phyloP scores from a whole-genome alignment of 2,329 filamentous ascomycete genomes.

The Neophaeococcomyces aloes region DNA sequence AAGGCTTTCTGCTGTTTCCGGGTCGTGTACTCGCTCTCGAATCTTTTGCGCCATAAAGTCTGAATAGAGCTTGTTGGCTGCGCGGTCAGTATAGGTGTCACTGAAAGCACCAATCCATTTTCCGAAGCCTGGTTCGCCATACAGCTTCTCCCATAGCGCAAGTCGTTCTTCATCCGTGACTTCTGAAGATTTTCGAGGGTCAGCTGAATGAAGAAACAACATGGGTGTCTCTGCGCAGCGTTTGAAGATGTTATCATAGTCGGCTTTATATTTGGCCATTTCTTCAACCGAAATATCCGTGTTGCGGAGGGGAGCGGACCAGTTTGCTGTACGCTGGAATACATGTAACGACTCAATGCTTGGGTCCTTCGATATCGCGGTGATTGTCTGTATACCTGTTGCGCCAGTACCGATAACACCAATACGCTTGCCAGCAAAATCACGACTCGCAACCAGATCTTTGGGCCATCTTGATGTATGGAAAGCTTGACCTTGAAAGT shows the following conservation, averaged over 20 bases:
- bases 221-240: slow-evolving; percentile 6
- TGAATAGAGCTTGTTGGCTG: slow-evolving; percentile 44
- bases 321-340: slow-evolving; percentile 34
- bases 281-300: slow-evolving; percentile 24
- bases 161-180: slow-evolving; percentile 24
- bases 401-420: slow-evolving; percentile 38
- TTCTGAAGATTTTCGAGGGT: slow-evolving; percentile 17
- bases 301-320: slow-evolving; percentile 21
- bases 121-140: slow-evolving; percentile 43
- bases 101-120: slow-evolving; percentile 44
- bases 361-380: slow-evolving; percentile 31
- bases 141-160: slow-evolving; percentile 40
- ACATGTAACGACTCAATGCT: slow-evolving; percentile 27
- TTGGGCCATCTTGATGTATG: slow-evolving; percentile 24
- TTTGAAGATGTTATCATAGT: slow-evolving; percentile 8
- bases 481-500: slow-evolving; percentile 20
- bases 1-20: slow-evolving; percentile 41
- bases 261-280: slow-evolving; percentile 4
- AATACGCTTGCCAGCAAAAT: slow-evolving; percentile 28
- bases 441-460: slow-evolving; percentile 31
- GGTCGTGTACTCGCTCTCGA: slow-evolving; percentile 41
- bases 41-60: slow-evolving; percentile 47
- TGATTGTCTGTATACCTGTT: slow-evolving; percentile 33
- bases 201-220: slow-evolving; percentile 7
- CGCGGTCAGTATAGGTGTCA: slow-evolving; percentile 37